Evolutionary conservation across 352 stramenopile species (phyloP).

Genomic region (Pythium dissotocum): DNA sequence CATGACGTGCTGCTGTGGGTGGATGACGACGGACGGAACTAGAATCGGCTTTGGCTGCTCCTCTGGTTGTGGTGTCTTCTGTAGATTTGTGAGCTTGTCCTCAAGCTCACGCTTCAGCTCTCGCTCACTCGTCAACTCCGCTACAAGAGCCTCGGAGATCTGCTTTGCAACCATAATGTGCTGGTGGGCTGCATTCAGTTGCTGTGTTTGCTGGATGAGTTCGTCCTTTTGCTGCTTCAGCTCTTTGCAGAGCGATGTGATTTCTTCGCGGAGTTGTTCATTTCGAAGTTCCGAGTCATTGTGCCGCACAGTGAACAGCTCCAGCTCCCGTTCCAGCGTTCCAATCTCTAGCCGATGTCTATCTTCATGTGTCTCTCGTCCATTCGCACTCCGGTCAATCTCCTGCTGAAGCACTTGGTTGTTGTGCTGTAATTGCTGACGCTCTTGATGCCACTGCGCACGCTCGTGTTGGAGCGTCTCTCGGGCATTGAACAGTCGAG

Average conservation of each 20-base stretch:
- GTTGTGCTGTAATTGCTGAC: conserved; percentile 16
- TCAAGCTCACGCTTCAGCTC: background rate
- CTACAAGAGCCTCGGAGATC: background rate
- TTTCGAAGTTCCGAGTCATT: conserved; percentile 1
- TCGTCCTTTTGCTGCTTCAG: conserved; percentile 17
- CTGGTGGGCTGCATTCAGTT: background rate
- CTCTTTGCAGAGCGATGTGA: conserved; percentile 22
- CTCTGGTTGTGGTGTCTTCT: background rate
- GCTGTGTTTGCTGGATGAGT: background rate
- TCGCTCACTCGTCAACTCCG: background rate
- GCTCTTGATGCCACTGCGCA: conserved; percentile 37
- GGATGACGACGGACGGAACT: background rate
- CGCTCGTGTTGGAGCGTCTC: conserved; percentile 44
- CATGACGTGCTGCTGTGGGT: conserved; percentile 3
- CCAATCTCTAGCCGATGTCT: conserved; percentile 1
- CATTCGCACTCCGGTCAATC: background rate
- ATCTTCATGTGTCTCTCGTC: conserved; percentile 3
- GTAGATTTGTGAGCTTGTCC: background rate
- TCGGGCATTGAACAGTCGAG: conserved; percentile 33
- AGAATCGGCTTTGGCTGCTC: background rate
- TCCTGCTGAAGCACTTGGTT: conserved; percentile 22
- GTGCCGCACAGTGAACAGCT: background rate
- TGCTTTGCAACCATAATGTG: background rate
- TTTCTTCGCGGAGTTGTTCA: conserved; percentile 24
- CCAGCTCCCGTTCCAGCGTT: conserved; percentile 12